phyloP scores from a whole-genome alignment of 106 monocot species.

The Xerophyta viscosa region DNA sequence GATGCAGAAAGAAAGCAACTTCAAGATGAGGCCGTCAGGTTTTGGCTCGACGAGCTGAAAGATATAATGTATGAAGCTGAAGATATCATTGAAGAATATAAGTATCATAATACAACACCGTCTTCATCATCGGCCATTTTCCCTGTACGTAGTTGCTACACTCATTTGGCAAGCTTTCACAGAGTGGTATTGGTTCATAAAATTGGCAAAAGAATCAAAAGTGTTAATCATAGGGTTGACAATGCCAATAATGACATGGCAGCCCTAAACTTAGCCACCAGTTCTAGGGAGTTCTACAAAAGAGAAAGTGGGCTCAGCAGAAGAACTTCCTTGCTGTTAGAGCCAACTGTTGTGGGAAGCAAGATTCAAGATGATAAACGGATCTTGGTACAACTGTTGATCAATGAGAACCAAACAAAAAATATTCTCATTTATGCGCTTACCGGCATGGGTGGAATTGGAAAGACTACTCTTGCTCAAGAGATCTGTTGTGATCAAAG shows the following conservation, averaged over 20 bases:
- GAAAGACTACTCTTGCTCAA: slow-evolving; percentile 40
- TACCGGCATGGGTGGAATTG: slow-evolving; percentile 37
- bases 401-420: not conserved
- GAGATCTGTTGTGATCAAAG: slow-evolving; percentile 9
- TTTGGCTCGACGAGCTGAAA: slow-evolving; percentile 17
- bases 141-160: too few relatives aligned
- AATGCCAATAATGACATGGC: slow-evolving; percentile 6
- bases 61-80: slow-evolving; percentile 27
- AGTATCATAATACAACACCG: not conserved
- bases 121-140: too few relatives aligned
- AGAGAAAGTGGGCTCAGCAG: not conserved
- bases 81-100: slow-evolving; percentile 20
- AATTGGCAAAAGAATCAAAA: slow-evolving; percentile 6
- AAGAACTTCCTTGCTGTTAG: slow-evolving; percentile 5
- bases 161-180: slow-evolving; percentile 1
- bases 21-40: not conserved
- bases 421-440: slow-evolving; percentile 14
- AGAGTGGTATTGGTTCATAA: not conserved
- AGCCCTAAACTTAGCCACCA: slow-evolving; percentile 3
- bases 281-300: not conserved
- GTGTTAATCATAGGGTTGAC: not conserved
- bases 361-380: slow-evolving; percentile 17
- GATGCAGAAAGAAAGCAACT: slow-evolving; percentile 2
- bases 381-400: slow-evolving; percentile 18
- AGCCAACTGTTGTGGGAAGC: slow-evolving; percentile 15